phyloP scores from a whole-genome alignment of 495 filamentous ascomycete species.

The Immersiella caudata region DNA sequence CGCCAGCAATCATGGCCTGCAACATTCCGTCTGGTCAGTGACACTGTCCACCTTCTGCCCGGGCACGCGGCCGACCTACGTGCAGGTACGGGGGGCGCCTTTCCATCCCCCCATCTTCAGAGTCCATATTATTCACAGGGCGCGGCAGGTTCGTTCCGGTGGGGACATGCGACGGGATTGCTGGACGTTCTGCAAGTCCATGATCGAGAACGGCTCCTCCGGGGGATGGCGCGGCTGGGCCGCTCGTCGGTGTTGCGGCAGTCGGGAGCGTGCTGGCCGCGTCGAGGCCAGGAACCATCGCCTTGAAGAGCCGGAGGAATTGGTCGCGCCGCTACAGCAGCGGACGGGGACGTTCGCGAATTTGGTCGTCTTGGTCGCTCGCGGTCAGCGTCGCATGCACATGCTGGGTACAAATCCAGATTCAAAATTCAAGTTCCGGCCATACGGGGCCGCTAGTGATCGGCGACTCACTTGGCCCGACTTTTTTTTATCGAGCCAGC shows the following conservation, averaged over 20 bases:
- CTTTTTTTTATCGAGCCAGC: slow-evolving; percentile 23
- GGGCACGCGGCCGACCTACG: slow-evolving; percentile 34
- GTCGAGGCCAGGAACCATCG: slow-evolving; percentile 38
- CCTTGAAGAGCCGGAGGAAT: slow-evolving; percentile 23
- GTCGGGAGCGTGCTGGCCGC: slow-evolving; percentile 28
- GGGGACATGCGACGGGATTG: slow-evolving; percentile 36
- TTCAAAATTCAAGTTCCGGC: slow-evolving; percentile 29
- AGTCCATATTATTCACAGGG: slow-evolving; percentile 42
- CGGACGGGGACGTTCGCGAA: slow-evolving; percentile 20
- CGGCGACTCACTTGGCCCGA: slow-evolving; percentile 9
- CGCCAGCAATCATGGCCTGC: slow-evolving; percentile 93
- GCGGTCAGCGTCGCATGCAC: slow-evolving; percentile 7
- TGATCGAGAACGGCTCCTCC: slow-evolving; percentile 36
- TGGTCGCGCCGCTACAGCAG: slow-evolving; percentile 31
- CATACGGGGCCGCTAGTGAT: background rate
- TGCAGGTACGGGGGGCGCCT: slow-evolving; percentile 51
- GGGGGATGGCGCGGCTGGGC: slow-evolving; percentile 19
- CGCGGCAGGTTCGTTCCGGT: slow-evolving; percentile 24
- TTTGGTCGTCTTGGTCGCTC: slow-evolving; percentile 14
- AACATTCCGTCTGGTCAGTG: slow-evolving; percentile 25
- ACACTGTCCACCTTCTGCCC: background rate
- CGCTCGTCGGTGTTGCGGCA: slow-evolving; percentile 21
- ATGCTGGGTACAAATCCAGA: slow-evolving; percentile 20
- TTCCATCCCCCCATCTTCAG: slow-evolving; percentile 47
- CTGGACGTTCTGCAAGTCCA: slow-evolving; percentile 42